phyloP scores from a whole-genome alignment of 176 grass and related monocot genomes.

The Musa acuminata region DNA sequence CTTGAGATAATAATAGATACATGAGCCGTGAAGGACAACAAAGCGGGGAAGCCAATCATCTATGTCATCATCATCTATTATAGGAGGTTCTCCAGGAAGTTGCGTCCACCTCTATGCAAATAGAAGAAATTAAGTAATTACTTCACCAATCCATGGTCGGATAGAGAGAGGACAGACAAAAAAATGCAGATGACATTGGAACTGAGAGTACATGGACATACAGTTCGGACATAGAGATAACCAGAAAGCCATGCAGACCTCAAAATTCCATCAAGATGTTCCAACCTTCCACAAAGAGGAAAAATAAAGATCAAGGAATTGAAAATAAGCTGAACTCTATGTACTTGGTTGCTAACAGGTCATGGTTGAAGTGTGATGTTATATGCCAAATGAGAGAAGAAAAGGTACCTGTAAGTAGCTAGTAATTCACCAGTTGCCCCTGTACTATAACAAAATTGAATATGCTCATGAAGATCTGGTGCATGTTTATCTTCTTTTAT shows the following conservation, averaged over 20 bases:
- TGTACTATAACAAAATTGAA: not conserved
- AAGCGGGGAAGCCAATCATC: conserved; percentile 89
- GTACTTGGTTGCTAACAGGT: not conserved
- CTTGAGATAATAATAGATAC: conserved; percentile 81
- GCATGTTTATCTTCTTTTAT: no score
- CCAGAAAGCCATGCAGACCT: conserved; percentile 61
- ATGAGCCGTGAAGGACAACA: conserved; percentile 82
- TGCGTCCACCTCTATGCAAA: conserved; percentile 63
- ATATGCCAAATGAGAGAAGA: not conserved
- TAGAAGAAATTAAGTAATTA: conserved; percentile 3
- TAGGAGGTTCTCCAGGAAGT: conserved; percentile 92
- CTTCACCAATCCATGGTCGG: not conserved
- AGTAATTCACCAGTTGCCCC: not conserved
- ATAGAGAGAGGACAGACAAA: not conserved
- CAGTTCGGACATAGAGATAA: conserved; percentile 87
- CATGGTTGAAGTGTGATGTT: not conserved
- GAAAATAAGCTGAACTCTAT: not conserved
- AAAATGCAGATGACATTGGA: not conserved
- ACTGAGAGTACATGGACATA: conserved; percentile 19
- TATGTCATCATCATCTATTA: conserved; percentile 73
- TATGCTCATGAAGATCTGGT: not conserved
- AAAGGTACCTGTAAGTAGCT: not conserved
- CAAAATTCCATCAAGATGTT: conserved; percentile 77
- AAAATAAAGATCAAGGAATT: not conserved
- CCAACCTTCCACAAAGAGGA: conserved; percentile 39